Evolutionary conservation across 192 early-diverging fungal genomes (phyloP).

Genomic region (Coemansia sp.): DNA sequence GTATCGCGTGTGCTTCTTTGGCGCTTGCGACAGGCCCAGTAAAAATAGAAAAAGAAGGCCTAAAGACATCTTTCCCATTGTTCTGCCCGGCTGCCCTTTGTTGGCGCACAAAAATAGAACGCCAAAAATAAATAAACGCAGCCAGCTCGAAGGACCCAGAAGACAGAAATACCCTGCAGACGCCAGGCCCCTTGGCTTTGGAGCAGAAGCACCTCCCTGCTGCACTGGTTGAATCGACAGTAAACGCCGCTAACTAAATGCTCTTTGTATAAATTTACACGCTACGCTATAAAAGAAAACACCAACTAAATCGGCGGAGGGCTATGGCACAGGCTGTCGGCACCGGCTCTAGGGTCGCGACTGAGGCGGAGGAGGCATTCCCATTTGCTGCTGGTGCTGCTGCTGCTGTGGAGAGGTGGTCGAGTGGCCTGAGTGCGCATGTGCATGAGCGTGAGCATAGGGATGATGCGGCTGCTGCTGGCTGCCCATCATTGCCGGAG

Average conservation of each 20-base stretch:
- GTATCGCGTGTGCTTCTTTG: not conserved
- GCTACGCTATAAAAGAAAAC: too few species aligned
- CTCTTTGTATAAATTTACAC: not conserved
- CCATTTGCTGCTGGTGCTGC: slow-evolving; percentile 12
- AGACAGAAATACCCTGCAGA: not conserved
- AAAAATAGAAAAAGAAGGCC: not conserved
- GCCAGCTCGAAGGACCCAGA: not conserved
- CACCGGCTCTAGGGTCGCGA: not conserved
- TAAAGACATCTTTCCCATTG: not conserved
- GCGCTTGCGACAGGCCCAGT: not conserved
- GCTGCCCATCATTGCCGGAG: not conserved
- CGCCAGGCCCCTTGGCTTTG: too few species aligned
- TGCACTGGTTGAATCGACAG: too few species aligned
- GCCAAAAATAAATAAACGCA: not conserved
- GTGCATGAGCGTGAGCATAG: not conserved
- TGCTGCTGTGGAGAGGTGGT: not conserved
- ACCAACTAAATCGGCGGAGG: not conserved
- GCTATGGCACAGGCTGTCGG: not conserved
- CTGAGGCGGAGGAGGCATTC: slow-evolving; percentile 12
- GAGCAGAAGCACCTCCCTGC: too few species aligned
- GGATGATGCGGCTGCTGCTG: slow-evolving; percentile 14
- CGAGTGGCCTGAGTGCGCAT: not conserved
- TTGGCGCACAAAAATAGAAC: not conserved
- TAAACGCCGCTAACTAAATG: not conserved
- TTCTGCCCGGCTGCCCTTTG: not conserved